Base-by-base conservation (phyloP, 2,329 filamentous ascomycete genomes). In the Truncatella angustata region DNA sequence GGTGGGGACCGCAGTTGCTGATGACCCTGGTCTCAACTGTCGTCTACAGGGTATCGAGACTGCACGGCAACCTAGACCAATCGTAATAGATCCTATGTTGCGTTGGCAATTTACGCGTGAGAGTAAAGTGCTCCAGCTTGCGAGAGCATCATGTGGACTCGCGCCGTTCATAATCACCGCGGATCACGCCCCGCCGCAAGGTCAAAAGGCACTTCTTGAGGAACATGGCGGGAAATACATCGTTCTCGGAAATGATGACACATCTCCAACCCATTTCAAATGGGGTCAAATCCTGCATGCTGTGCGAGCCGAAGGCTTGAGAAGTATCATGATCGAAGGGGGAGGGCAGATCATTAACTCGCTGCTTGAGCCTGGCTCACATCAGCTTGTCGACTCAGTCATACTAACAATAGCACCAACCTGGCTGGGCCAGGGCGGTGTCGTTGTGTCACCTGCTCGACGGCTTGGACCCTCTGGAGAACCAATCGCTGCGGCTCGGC, bases 301-400 rank as follows among this genome's bases (percentile, higher is more conserved):
- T 3, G 68, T 96, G n/a, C 58, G 61, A 30, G 66, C 65, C 1
- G 77, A 88, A 59, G 84, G 85, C 1, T 72, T 96, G 40, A 69
- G 71, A 49, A 96, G 91, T 65, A 77, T 97, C 53, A 97, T 97
- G 93, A 80, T 97, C 45, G 93, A 97, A 68, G 93, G 93, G 0
- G 93, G 93, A 10, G 92, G 82, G 0, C 75, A 78, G 10, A 84
- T 97, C 30, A 90, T 97, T 65, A 95, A 94, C 65, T 82, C 87
- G 34, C 71, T 97, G 16, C 76, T 97, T n/a, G 75, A 80, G 35
- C 76, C 81, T 2, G 73, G 74, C 24, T 82, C 85, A 61, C 74
- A 82, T 14, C 61, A 67, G n/a, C 72, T 91, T 7, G 76, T 96
- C 37, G 81, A 90, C 64, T 87, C 87, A 2, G 85, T 96, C 45